A percentile compares a stretch with the other conserved stretches of the same genome.
Conservation (phyloP, 1,284 basidiomycete species). For the Porodaedalea pini region DNA sequence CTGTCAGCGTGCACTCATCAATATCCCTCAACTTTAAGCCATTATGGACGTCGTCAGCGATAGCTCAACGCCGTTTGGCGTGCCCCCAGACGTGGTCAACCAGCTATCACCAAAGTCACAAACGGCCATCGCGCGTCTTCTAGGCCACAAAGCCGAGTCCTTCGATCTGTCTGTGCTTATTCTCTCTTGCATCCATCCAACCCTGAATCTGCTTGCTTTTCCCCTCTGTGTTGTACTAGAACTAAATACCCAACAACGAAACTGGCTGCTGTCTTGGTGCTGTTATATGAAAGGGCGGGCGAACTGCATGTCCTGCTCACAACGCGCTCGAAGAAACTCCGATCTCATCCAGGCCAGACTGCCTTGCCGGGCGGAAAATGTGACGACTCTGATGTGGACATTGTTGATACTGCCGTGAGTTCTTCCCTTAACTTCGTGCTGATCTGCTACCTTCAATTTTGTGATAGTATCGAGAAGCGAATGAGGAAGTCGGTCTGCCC, state of each 20-base stretch:
- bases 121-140: slow-evolving; percentile 41
- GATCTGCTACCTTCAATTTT: slow-evolving; percentile 4
- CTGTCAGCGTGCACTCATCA: no score
- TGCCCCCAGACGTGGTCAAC: slow-evolving; percentile 24
- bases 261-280: slow-evolving; percentile 73
- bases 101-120: slow-evolving; percentile 34
- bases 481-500: slow-evolving; percentile 77
- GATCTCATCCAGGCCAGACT: slow-evolving; percentile 76
- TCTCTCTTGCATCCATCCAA: slow-evolving; percentile 15
- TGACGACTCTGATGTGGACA: slow-evolving; percentile 61
- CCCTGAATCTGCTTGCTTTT: slow-evolving; percentile 8
- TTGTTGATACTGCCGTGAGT: slow-evolving; percentile 72
- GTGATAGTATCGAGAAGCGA: slow-evolving; percentile 69
- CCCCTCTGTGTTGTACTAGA: slow-evolving; percentile 32
- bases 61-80: neutral
- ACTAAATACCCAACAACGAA: slow-evolving; percentile 43
- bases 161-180: slow-evolving; percentile 51
- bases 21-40: neutral
- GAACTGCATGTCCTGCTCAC: slow-evolving; percentile 76
- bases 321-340: slow-evolving; percentile 73
- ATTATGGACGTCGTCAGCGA: neutral
- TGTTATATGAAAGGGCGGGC: slow-evolving; percentile 67
- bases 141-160: slow-evolving; percentile 35
- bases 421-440: no score
- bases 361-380: slow-evolving; percentile 82